phyloP scores from a whole-genome alignment of 495 filamentous ascomycete species.

The Hypoxylon trugodes region DNA sequence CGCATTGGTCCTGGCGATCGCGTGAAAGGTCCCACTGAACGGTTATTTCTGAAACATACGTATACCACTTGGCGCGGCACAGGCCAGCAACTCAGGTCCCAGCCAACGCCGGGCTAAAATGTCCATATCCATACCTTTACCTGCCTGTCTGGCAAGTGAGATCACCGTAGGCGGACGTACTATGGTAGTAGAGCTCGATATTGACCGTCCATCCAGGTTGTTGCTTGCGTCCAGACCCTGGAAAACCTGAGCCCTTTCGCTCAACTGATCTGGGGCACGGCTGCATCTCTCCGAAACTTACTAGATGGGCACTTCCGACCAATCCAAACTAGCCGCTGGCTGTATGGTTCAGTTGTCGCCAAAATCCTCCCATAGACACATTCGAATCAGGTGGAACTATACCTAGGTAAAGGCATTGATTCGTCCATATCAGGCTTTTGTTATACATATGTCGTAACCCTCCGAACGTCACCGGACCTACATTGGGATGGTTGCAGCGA shows the following conservation, averaged over 20 bases:
- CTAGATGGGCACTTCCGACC: slow-evolving; percentile 37
- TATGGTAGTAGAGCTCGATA: slow-evolving; percentile 27
- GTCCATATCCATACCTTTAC: slow-evolving; percentile 6
- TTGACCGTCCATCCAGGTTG: slow-evolving; percentile 38
- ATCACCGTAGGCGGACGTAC: slow-evolving; percentile 30
- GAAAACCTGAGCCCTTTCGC: slow-evolving; percentile 19
- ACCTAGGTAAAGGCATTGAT: slow-evolving; percentile 24
- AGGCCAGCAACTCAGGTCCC: slow-evolving; percentile 18
- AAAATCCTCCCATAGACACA: slow-evolving; percentile 23
- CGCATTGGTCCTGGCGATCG: slow-evolving; percentile 47
- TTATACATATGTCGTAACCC: slow-evolving; percentile 41
- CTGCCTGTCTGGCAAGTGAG: slow-evolving; percentile 18
- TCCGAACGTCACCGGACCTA: slow-evolving; percentile 39
- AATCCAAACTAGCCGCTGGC: slow-evolving; percentile 30
- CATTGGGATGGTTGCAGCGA: slow-evolving; percentile 39
- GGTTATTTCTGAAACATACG: slow-evolving; percentile 42
- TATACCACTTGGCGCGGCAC: slow-evolving; percentile 39
- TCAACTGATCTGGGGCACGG: slow-evolving; percentile 40
- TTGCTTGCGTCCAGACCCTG: slow-evolving; percentile 24
- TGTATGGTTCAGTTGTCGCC: slow-evolving; percentile 25
- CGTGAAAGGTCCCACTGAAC: slow-evolving; percentile 23
- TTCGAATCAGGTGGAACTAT: slow-evolving; percentile 29
- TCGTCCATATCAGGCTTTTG: slow-evolving; percentile 41
- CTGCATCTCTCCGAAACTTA: slow-evolving; percentile 43
- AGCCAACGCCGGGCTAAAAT: slow-evolving; percentile 10